Percentiles rank a stretch among this genome's conserved stretches.
Conservation (phyloP, 331 rosid genomes). For the Rhamnella rubrinervis region DNA sequence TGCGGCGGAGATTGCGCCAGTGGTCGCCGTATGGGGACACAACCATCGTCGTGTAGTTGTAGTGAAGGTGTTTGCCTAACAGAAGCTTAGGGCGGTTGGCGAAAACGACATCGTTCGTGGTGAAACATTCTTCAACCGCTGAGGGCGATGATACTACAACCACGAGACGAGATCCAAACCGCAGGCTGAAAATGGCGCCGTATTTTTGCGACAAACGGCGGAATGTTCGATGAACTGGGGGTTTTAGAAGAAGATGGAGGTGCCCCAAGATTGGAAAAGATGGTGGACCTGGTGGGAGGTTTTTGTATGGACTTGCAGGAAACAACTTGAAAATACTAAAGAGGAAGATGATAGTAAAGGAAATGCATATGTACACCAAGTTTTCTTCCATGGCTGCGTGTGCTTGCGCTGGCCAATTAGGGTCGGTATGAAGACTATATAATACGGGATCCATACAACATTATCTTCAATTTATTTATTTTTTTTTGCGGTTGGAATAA, state of each 20-base stretch:
- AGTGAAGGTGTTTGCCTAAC: background rate
- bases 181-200: conserved; percentile 5
- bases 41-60: conserved; percentile 13
- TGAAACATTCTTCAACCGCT: background rate
- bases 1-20: conserved; percentile 28
- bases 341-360: no score
- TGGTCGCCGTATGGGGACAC: conserved; percentile 23
- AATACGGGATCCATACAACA: no score
- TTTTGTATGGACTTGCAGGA: no score
- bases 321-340: no score
- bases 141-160: conserved; percentile 13
- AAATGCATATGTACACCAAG: no score
- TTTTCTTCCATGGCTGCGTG: no score
- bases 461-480: no score
- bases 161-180: conserved; percentile 10
- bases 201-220: conserved; percentile 12
- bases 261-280: conserved; percentile 1
- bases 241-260: conserved; percentile 9
- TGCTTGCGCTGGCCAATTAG: no score
- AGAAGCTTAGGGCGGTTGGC: conserved; percentile 22
- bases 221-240: conserved; percentile 17
- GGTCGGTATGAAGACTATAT: no score
- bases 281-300: no score
- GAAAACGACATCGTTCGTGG: conserved; percentile 17
- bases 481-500: no score